Evolutionary conservation across 1,139 yeast genomes (phyloP), one percentile per base, ranked within the genome.

Genomic region (Neolecta irregularis): DNA sequence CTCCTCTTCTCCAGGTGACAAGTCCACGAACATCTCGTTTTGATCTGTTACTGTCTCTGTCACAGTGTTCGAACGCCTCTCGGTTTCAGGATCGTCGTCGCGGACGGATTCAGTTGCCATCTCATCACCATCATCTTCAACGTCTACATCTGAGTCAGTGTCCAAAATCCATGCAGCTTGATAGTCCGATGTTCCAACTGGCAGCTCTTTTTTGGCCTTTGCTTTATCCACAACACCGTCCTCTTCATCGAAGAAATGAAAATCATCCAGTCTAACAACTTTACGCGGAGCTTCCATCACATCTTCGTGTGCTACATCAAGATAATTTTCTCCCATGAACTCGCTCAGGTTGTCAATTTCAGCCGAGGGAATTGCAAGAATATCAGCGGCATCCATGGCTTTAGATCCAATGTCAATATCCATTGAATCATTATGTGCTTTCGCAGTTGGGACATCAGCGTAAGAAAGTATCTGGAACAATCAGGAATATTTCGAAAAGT

Each of bases 101-200:
- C 51, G 59, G 21, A 51, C 59, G 23, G 53, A 57, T 13, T 44
- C 45, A 8, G 44, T 45, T 6, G 45, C 50, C 21, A 36, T 36
- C 9, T 37, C 42, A 24, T 56, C 67, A 11, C 59, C 64, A 20
- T 60, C 65, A 32, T 62, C 70, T 5, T 65, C 64, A 7, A 58
- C 68, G 20, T 74, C 69, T 44, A 67, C 73, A 26, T 65, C 69
- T 34, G 68, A 71, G 23, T 69, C 48, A 30, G 62, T 50, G 39
- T 53, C 60, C 34, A 81, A 60, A 48, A 78, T 68, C 98, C 98
- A 88, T 52, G 80, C 72, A 5, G 93, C 80, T 58, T 88, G 98
- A 54, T 85, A 85, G 40, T 78, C 93, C 0, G 95, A 83, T 33
- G 93, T 75, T 16, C 96, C 96, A 50, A 69, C 69, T 13, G 96